Evolutionary conservation across 2,329 filamentous ascomycete genomes (phyloP).

Genomic region (Helminthosporium solani): DNA sequence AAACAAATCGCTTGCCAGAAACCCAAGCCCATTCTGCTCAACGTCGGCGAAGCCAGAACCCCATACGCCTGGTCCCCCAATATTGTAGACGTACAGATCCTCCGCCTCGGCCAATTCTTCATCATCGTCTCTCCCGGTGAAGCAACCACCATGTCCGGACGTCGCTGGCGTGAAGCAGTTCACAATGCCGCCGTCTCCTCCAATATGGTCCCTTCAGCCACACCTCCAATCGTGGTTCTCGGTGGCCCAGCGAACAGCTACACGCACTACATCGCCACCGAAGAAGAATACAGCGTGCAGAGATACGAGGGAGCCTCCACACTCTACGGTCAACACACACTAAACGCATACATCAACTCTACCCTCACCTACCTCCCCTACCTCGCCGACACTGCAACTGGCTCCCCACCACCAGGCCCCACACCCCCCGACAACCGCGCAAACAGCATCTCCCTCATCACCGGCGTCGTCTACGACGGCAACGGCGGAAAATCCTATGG

Average conservation of each 20-base stretch:
- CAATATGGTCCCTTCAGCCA: constrained; percentile 13
- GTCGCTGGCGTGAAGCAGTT: constrained; percentile 70
- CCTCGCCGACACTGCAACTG: constrained; percentile 50
- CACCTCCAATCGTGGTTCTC: constrained; percentile 66
- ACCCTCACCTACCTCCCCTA: constrained; percentile 71
- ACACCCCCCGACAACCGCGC: constrained; percentile 76
- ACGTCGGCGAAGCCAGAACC: constrained; percentile 74
- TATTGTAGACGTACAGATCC: constrained; percentile 81
- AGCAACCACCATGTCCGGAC: constrained; percentile 87
- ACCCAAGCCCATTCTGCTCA: constrained; percentile 81
- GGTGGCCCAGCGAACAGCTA: constrained; percentile 91
- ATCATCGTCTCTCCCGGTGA: constrained; percentile 85
- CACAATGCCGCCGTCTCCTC: constrained; percentile 27
- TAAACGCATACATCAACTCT: constrained; percentile 85
- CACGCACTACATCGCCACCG: constrained; percentile 76
- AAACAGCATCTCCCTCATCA: constrained; percentile 76
- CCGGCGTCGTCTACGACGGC: constrained; percentile 73
- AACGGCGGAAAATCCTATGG: constrained; percentile 69
- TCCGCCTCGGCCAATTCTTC: constrained; percentile 81
- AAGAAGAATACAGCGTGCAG: constrained; percentile 79
- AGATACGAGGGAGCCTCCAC: constrained; percentile 95
- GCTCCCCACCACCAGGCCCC: constrained; percentile 54
- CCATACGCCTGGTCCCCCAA: constrained; percentile 92
- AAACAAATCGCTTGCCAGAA: constrained; percentile 75
- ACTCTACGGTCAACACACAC: constrained; percentile 77